Percentiles rank a stretch among this genome's conserved stretches.
phyloP scores from a whole-genome alignment of 1,284 basidiomycete species.

The Xerocomus cyaneibrunnescens region DNA sequence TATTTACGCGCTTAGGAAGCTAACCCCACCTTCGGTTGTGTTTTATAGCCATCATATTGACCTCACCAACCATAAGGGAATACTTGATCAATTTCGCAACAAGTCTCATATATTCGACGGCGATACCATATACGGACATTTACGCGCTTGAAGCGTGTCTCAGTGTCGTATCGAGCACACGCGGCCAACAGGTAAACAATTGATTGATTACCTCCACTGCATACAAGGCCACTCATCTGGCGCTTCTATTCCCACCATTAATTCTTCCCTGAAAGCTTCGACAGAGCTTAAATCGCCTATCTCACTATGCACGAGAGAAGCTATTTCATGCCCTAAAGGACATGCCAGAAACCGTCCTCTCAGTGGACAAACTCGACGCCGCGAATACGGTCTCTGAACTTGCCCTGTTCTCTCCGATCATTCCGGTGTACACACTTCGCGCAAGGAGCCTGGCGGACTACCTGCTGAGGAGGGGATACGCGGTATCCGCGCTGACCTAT shows the following conservation, averaged over 20 bases:
- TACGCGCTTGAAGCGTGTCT: slow-evolving; percentile 40
- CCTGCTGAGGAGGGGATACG: slow-evolving; percentile 17
- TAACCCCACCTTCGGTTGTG: neutral
- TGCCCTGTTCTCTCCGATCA: slow-evolving; percentile 21
- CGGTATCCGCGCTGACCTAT: slow-evolving; percentile 10
- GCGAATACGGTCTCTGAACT: neutral
- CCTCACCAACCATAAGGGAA: slow-evolving; percentile 44
- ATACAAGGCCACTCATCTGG: neutral
- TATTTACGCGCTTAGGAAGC: neutral
- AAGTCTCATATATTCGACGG: slow-evolving; percentile 56
- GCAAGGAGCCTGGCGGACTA: slow-evolving; percentile 15
- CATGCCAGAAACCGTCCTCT: slow-evolving; percentile 12
- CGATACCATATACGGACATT: slow-evolving; percentile 45
- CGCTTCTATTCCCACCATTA: neutral
- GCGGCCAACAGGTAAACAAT: slow-evolving; percentile 21
- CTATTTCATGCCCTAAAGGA: slow-evolving; percentile 6
- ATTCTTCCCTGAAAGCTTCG: slow-evolving; percentile 17
- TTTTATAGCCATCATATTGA: slow-evolving; percentile 49
- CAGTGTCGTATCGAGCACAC: slow-evolving; percentile 9
- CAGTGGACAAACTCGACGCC: neutral
- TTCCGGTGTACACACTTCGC: slow-evolving; percentile 20
- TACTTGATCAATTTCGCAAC: slow-evolving; percentile 64
- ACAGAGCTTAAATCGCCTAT: slow-evolving; percentile 7
- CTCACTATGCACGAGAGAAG: slow-evolving; percentile 15
- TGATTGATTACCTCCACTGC: neutral